Evolutionary conservation across 371 early-diverging fungal species (phyloP).

Genomic region (Mucor velutinosus): DNA sequence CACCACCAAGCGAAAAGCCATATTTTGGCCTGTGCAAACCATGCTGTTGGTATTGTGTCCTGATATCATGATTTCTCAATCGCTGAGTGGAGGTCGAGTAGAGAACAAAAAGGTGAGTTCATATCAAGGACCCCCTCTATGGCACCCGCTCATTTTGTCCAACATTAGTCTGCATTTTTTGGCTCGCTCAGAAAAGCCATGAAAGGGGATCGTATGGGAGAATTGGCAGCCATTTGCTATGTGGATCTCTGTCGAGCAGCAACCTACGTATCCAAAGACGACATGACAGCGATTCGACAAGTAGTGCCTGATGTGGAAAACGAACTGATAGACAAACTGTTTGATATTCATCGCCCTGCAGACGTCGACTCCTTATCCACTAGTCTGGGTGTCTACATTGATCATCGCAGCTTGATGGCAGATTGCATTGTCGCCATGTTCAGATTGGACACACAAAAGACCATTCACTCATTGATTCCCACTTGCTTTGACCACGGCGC

Average conservation of each 20-base stretch:
- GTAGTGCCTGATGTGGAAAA: conserved; percentile 70
- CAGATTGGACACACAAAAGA: conserved; percentile 62
- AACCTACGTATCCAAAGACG: conserved; percentile 64
- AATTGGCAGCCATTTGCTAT: conserved; percentile 71
- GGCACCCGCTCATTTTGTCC: too few relatives aligned
- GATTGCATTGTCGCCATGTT: conserved; percentile 73
- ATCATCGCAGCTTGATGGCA: conserved; percentile 57
- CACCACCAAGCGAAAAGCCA: conserved; percentile 56
- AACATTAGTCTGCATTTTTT: conserved; percentile 58
- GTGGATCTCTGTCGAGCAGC: conserved; percentile 76
- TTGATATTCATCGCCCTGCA: conserved; percentile 47
- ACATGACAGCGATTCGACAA: conserved; percentile 55
- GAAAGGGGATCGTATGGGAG: conserved; percentile 54
- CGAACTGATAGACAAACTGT: conserved; percentile 67
- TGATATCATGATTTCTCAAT: conserved; percentile 52
- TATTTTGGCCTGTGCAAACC: conserved; percentile 82
- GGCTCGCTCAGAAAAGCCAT: conserved; percentile 64
- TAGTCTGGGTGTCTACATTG: conserved; percentile 46
- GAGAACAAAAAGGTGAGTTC: conserved; percentile 39
- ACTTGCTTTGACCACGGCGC: conserved; percentile 56
- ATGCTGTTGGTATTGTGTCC: conserved; percentile 78
- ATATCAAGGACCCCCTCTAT: too few relatives aligned
- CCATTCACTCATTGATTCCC: conserved; percentile 60
- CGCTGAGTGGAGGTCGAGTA: conserved; percentile 31
- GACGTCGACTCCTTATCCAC: conserved; percentile 39